Percentiles rank a stretch among this genome's conserved stretches.
Conservation (phyloP, 2,329 filamentous ascomycete genomes). For the Fusarium sp. region DNA sequence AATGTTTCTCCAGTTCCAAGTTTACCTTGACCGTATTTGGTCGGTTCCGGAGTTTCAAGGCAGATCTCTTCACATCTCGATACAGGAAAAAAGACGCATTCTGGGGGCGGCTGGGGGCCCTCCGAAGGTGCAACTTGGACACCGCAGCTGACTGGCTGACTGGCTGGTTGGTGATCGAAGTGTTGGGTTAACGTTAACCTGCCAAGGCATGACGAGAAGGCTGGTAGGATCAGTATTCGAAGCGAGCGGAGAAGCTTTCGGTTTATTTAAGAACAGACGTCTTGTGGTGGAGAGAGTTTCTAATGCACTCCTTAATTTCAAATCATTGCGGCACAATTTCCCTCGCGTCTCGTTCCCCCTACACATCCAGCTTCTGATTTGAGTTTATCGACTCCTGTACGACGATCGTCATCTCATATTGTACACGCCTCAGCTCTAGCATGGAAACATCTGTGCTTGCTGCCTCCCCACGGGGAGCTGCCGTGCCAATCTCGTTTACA, state of each 20-base stretch:
- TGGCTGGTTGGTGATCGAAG: neutral
- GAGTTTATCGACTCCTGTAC: slow-evolving; percentile 16
- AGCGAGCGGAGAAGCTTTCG: slow-evolving; percentile 3
- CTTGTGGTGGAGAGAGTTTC: slow-evolving; percentile 23
- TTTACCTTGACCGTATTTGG: neutral
- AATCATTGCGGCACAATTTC: slow-evolving; percentile 23
- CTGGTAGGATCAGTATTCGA: neutral
- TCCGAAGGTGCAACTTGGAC: slow-evolving; percentile 13
- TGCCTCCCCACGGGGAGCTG: neutral
- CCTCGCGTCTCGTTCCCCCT: neutral
- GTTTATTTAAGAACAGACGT: slow-evolving; percentile 30
- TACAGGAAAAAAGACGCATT: slow-evolving; percentile 34
- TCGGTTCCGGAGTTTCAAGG: neutral
- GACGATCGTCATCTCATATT: slow-evolving; percentile 32
- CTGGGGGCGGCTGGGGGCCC: neutral
- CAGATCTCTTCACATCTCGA: slow-evolving; percentile 8
- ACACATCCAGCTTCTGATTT: slow-evolving; percentile 8
- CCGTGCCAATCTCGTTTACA: slow-evolving; percentile 37
- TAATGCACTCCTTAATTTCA: slow-evolving; percentile 30
- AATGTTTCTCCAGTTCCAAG: neutral
- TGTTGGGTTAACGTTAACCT: slow-evolving; percentile 17
- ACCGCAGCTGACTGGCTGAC: slow-evolving; percentile 27
- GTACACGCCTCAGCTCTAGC: slow-evolving; percentile 4
- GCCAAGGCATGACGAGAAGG: slow-evolving; percentile 34
- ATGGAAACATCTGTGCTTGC: slow-evolving; percentile 22